Conservation (phyloP, 305 asterid species). For the Withania somnifera region DNA sequence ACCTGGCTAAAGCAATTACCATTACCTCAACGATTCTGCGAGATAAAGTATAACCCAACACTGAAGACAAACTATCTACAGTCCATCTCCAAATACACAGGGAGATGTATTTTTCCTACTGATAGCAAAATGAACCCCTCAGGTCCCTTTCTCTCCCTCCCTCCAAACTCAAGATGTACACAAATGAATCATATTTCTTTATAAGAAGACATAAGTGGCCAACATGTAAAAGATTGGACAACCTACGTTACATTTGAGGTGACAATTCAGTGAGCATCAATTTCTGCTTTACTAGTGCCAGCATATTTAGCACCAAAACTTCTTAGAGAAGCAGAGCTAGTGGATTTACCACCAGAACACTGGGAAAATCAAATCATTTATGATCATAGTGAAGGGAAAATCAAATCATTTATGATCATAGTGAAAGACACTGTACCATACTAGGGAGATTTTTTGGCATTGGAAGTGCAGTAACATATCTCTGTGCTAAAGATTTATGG, state of each 20-base stretch:
- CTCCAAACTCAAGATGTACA: background rate
- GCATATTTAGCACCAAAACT: constrained; percentile 18
- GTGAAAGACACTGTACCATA: constrained; percentile 64
- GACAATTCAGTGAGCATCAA: constrained; percentile 6
- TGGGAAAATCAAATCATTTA: constrained; percentile 20
- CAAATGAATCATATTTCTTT: constrained; percentile 2
- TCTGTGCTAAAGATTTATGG: constrained; percentile 46
- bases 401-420: constrained; percentile 34
- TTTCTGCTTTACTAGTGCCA: constrained; percentile 28
- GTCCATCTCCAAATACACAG: background rate
- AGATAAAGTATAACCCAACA: background rate
- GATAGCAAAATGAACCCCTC: background rate
- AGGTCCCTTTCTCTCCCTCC: background rate
- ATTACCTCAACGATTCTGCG: background rate
- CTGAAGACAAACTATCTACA: background rate
- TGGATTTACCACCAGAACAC: constrained; percentile 12
- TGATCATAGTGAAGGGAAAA: constrained; percentile 49
- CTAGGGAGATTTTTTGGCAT: constrained; percentile 71
- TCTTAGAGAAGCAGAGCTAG: constrained; percentile 17
- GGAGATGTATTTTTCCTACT: background rate
- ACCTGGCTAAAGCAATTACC: background rate
- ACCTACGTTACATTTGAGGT: background rate
- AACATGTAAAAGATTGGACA: background rate
- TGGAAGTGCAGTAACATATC: constrained; percentile 78
- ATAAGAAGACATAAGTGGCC: background rate